Base-by-base conservation (phyloP, 495 filamentous ascomycete species). In the Trichoderma orchidacearum region DNA sequence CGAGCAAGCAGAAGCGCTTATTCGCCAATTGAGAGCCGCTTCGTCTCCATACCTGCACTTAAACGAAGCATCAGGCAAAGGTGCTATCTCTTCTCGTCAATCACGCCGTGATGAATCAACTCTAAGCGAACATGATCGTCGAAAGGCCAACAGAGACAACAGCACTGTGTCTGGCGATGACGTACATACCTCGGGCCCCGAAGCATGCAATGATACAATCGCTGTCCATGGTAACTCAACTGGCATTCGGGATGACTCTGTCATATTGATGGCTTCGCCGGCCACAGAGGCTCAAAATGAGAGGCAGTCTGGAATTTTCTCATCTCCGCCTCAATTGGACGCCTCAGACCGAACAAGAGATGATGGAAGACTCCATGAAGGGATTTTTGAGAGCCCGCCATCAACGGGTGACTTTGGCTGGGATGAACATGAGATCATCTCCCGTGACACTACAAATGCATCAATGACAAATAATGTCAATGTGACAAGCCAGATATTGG, bases 391-490 rank as follows among this genome's bases (percentile, higher is more conserved):
- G 8, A 48, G 41, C 11, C 41, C 41, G 8, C 41, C 41, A 28
- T 48, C 41, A 27, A 48, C 41, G 27, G 41, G 41, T 6, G 41
- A 48, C 9, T 48, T 48, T 27, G 41, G 41, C 4, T 64, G 62
- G 62, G 57, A 64, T 18, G 62, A 64, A 52, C 60, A 50, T 21
- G 56, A 55, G 34, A n/a, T 27, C 29, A 32, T 38, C 6, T 50
- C 30, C 15, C 55, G 38, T 13, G 9, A 25, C 17, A 41, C 56
- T 13, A 29, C 59, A 25, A 51, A 45, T 17, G 35, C 6, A 23
- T 9, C 32, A 0, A 48, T n/a, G 18, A 25, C 53, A 5, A 53
- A 32, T 17, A 23, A 31, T 15, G 18, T 48, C 15, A 45, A 36
- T 6, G 31, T 50, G 30, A 53, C 57, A 18, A 30, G 29, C 30